Conservation (phyloP, 2,329 filamentous ascomycete genomes). For the Lojkania enalia region DNA sequence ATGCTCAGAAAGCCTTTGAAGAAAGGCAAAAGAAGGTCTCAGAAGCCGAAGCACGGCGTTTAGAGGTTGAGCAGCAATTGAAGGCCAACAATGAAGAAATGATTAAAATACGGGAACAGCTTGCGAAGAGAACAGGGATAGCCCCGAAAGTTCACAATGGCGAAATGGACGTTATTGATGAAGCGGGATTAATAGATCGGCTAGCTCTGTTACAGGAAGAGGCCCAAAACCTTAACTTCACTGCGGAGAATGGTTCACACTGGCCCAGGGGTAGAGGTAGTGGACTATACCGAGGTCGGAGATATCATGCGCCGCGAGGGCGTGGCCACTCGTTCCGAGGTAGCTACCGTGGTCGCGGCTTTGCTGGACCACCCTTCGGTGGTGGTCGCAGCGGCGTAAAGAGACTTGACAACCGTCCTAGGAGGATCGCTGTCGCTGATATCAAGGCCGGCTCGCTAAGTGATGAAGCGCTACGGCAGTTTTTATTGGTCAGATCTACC, state of each 20-base stretch:
- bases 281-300: slow-evolving; percentile 45
- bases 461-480: slow-evolving; percentile 71
- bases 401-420: slow-evolving; percentile 76
- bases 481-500: slow-evolving; percentile 57
- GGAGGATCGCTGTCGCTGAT: slow-evolving; percentile 65
- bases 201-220: slow-evolving; percentile 74
- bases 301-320: slow-evolving; percentile 46
- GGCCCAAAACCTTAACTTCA: slow-evolving; percentile 69
- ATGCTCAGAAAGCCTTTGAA: slow-evolving; percentile 70
- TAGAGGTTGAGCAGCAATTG: slow-evolving; percentile 67
- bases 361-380: slow-evolving; percentile 29
- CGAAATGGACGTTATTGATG: slow-evolving; percentile 45
- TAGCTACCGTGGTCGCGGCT: slow-evolving; percentile 48
- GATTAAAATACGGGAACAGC: slow-evolving; percentile 62
- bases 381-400: slow-evolving; percentile 53
- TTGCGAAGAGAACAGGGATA: slow-evolving; percentile 56
- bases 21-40: slow-evolving; percentile 65
- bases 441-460: slow-evolving; percentile 64
- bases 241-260: slow-evolving; percentile 54
- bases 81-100: slow-evolving; percentile 68
- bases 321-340: slow-evolving; percentile 51
- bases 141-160: slow-evolving; percentile 5
- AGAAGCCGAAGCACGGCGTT: slow-evolving; percentile 64
- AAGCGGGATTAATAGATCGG: slow-evolving; percentile 69
- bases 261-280: slow-evolving; percentile 25